phyloP scores from a whole-genome alignment of 768 basidiomycete species.

The Pulveroboletus sp. region DNA sequence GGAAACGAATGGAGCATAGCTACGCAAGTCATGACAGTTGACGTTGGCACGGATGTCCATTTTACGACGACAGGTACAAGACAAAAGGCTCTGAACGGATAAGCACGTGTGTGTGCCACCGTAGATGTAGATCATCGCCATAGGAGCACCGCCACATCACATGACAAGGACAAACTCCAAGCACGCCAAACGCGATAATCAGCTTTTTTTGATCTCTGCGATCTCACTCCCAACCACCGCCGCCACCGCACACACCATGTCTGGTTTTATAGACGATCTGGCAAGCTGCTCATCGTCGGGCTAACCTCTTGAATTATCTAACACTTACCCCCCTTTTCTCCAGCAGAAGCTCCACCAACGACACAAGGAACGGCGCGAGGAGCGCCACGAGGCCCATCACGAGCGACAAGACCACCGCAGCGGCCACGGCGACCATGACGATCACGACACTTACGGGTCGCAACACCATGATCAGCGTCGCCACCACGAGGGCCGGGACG shows the following conservation, averaged over 20 bases:
- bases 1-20: constrained; percentile 6
- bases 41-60: not conserved
- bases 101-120: no score
- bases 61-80: no score
- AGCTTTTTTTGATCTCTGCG: constrained; percentile 2
- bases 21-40: not conserved
- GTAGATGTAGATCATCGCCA: not conserved
- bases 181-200: no score
- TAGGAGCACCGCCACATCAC: no score
- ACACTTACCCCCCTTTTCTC: no score
- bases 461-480: not conserved
- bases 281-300: not conserved
- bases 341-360: constrained; percentile 9
- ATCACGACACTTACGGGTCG: not conserved
- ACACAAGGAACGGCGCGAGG: constrained; percentile 9
- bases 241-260: constrained; percentile 8
- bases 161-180: no score
- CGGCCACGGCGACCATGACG: not conserved
- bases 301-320: not conserved
- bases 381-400: constrained; percentile 6
- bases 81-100: not conserved
- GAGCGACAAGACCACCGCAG: constrained; percentile 1
- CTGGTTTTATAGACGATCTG: not conserved
- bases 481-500: not conserved
- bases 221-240: not conserved